Percentiles rank a stretch among this genome's conserved stretches.
These are phyloP conservation scores for Clarireedia monteithiana DNA, from an alignment of 2,329 filamentous ascomycete species.

Conservation along the genomic window DNA sequence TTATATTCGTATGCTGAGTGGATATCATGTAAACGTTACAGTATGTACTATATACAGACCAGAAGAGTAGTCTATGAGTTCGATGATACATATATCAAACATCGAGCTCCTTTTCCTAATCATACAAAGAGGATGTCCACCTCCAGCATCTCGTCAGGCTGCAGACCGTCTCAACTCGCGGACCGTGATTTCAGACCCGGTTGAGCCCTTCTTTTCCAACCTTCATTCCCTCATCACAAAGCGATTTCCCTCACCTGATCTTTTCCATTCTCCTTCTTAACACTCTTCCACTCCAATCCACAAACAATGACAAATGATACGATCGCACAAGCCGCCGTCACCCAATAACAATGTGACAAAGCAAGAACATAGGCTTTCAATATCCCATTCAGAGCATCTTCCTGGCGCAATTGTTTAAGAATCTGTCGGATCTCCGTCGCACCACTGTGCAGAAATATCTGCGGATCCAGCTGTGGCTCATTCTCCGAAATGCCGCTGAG, in stretches of 20 bases:
- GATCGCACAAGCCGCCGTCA: constrained; percentile 40
- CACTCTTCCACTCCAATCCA: constrained; percentile 45
- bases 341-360: constrained; percentile 44
- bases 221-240: not conserved
- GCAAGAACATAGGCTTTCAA: constrained; percentile 48
- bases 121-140: too few relatives aligned
- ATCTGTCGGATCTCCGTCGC: constrained; percentile 42
- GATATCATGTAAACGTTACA: too few relatives aligned
- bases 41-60: too few relatives aligned
- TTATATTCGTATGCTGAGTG: too few relatives aligned
- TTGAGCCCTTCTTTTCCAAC: not conserved
- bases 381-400: constrained; percentile 37
- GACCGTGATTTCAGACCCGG: too few relatives aligned
- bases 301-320: constrained; percentile 38
- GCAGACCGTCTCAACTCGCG: too few relatives aligned
- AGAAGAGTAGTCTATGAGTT: too few relatives aligned
- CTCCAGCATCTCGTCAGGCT: too few relatives aligned
- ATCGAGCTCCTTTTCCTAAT: too few relatives aligned
- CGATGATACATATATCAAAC: too few relatives aligned
- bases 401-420: constrained; percentile 34
- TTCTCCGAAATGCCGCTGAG: constrained; percentile 40
- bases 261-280: constrained; percentile 35
- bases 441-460: constrained; percentile 44
- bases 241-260: constrained; percentile 4
- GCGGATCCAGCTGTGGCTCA: constrained; percentile 39